Base-by-base conservation (phyloP, 176 grass and related monocot species). In the Typha latifolia region DNA sequence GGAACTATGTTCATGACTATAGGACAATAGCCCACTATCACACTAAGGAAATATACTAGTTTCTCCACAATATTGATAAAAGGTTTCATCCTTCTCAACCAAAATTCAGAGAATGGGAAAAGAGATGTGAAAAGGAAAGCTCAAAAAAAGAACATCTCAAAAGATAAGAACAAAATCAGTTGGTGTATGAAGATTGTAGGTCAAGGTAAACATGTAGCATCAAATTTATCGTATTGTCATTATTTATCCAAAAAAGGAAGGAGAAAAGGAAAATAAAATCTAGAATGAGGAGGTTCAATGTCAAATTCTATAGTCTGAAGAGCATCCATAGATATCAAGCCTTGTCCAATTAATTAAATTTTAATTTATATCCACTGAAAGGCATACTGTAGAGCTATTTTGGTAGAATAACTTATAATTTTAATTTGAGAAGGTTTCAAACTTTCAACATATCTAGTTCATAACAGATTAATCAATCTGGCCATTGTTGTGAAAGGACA, bases 41-140 rank as follows among this genome's bases (percentile, higher is more conserved):
- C 37, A 43, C 37, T 43, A 43, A 43, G 37, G 9, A 43, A 43
- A 43, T 43, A 10, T 43, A 43, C 37, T 43, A 43, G 37, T 9
- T 43, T 43, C 9, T 43, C 37, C 37, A 43, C 37, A 43, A 43
- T 10, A 43, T 43, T 43, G 6, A 2, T 43, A 43, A 43, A 43
- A 43, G 5, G 37, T 43, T 43, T 43, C 6, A 19, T 22, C 53
- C 53, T 22, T 21, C 11, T 16, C 53, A 59, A 59, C 1, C 12
- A 14, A 55, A 55, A 55, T n/a, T 16, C 51, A 19, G 51, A 73
- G 47, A 51, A 24, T 32, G 59, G 8, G 77, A 15, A 53, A 76
- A 73, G 9, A 68, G 51, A 47, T 57, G 12, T 68, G 14, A 29
- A 49, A 21, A 11, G 53, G 53, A 21, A 21, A 59, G 20, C 2